These are phyloP conservation scores for Dipteronia dyeriana DNA, from an alignment of 345 rosid species.

Conservation along the genomic window DNA sequence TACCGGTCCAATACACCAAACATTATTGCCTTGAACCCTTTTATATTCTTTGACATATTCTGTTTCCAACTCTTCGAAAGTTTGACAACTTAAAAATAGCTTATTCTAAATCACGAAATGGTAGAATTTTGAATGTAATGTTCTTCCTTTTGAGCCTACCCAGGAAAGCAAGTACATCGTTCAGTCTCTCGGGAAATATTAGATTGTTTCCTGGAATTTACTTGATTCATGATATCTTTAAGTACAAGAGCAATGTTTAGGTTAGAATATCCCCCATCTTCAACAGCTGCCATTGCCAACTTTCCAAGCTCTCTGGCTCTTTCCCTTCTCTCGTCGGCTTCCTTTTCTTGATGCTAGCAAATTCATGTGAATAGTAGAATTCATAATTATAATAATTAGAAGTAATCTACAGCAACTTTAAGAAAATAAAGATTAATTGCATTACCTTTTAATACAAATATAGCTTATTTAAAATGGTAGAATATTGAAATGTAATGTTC, in stretches of 20 bases:
- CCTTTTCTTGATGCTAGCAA: neutral
- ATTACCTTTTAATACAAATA: neutral
- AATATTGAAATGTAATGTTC: neutral
- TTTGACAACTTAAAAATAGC: conserved; percentile 36
- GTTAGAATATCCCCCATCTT: conserved; percentile 15
- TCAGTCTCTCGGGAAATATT: neutral
- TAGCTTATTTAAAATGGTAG: conserved; percentile 18
- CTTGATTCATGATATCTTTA: conserved; percentile 3
- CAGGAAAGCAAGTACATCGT: neutral
- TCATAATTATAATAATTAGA: too few species aligned
- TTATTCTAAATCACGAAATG: conserved; percentile 15
- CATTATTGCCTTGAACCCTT: conserved; percentile 22
- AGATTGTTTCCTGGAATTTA: neutral
- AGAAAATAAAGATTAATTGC: too few species aligned
- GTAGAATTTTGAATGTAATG: too few species aligned
- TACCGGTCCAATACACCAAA: conserved; percentile 59
- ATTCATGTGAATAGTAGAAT: too few species aligned
- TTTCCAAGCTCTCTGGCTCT: neutral
- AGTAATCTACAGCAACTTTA: too few species aligned
- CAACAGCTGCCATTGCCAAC: conserved; percentile 7
- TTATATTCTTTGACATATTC: conserved; percentile 23
- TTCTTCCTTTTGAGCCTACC: too few species aligned
- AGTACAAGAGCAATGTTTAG: conserved; percentile 1
- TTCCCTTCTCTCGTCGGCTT: conserved; percentile 10
- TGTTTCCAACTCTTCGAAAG: conserved; percentile 39